These are phyloP conservation scores for Xenosphaeropsis pyriputrescens DNA, from an alignment of 2,329 filamentous ascomycete species.

Conservation along the genomic window DNA sequence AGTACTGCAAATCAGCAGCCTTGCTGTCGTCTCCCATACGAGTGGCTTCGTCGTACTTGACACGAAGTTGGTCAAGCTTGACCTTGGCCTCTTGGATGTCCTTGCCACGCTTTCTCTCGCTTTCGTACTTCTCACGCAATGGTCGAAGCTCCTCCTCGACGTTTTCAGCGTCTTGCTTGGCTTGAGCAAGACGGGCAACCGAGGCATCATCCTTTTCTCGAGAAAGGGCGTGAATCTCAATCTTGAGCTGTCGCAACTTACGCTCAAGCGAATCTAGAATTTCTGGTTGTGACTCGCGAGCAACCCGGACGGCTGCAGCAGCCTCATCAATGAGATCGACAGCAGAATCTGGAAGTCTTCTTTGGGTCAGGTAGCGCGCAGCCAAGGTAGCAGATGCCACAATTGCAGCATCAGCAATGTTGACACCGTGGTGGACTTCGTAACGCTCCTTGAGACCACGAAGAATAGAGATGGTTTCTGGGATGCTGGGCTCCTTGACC, in stretches of 20 bases:
- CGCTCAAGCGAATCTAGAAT: conserved; percentile 90
- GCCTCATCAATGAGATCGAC: conserved; percentile 96
- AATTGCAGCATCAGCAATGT: conserved; percentile 84
- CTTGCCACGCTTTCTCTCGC: conserved; percentile 79
- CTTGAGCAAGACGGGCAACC: conserved; percentile 64
- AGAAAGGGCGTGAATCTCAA: conserved; percentile 89
- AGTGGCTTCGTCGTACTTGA: conserved; percentile 88
- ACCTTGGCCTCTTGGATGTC: conserved; percentile 90
- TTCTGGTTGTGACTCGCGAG: conserved; percentile 91
- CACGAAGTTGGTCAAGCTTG: conserved; percentile 82
- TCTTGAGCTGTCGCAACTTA: conserved; percentile 78
- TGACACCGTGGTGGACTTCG: conserved; percentile 96
- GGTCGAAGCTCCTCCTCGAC: conserved; percentile 87
- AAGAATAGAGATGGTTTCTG: conserved; percentile 94
- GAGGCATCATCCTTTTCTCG: conserved; percentile 93
- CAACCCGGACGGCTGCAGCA: conserved; percentile 88
- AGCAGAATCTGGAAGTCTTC: conserved; percentile 87
- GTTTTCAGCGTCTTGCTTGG: conserved; percentile 83
- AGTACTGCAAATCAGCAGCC: conserved; percentile 91
- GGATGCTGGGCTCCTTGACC: conserved; percentile 81
- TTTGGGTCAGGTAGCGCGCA: conserved; percentile 79
- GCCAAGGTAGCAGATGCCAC: conserved; percentile 85
- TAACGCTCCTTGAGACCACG: conserved; percentile 96
- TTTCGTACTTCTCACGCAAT: conserved; percentile 88
- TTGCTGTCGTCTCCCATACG: conserved; percentile 71